Evolutionary conservation across 2,329 filamentous ascomycete genomes (phyloP).

Genomic region (Xylariales sp.): DNA sequence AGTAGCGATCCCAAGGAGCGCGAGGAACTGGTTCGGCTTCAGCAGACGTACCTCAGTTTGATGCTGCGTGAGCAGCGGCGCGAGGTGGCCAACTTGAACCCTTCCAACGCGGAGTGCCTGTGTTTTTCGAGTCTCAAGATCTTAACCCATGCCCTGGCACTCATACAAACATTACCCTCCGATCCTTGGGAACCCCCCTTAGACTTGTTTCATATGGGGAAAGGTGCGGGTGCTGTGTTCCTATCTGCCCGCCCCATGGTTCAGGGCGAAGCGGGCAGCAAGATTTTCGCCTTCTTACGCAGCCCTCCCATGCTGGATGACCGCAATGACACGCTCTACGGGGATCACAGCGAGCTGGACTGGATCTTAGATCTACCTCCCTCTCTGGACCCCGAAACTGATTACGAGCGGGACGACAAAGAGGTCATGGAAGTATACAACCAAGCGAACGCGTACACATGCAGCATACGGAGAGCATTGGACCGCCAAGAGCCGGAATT

Average conservation of each 20-base stretch:
- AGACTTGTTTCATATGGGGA: slow-evolving; percentile 31
- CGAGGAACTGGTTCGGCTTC: slow-evolving; percentile 24
- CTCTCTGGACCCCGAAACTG: slow-evolving; percentile 8
- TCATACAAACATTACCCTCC: slow-evolving; percentile 30
- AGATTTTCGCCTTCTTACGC: slow-evolving; percentile 21
- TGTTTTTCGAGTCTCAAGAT: slow-evolving; percentile 30
- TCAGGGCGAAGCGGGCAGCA: slow-evolving; percentile 11
- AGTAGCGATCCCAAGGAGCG: slow-evolving; percentile 18
- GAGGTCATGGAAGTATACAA: slow-evolving; percentile 22
- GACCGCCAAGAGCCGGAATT: slow-evolving; percentile 22
- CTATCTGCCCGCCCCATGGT: slow-evolving; percentile 19
- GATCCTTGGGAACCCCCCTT: slow-evolving; percentile 32
- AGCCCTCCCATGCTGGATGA: slow-evolving; percentile 23
- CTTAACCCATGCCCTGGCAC: slow-evolving; percentile 29
- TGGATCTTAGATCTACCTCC: slow-evolving; percentile 29
- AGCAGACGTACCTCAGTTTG: slow-evolving; percentile 30
- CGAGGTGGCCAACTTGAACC: slow-evolving; percentile 25
- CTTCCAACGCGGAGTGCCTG: slow-evolving; percentile 26
- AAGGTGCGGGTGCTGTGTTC: slow-evolving; percentile 28
- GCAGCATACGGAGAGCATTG: slow-evolving; percentile 24
- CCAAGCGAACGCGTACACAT: slow-evolving; percentile 28
- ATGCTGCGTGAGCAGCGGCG: slow-evolving; percentile 30
- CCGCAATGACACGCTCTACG: slow-evolving; percentile 23
- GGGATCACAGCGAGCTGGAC: slow-evolving; percentile 22
- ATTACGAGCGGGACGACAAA: slow-evolving; percentile 25